phyloP scores from a whole-genome alignment of 495 filamentous ascomycete species.

The Oidiodendron maius region DNA sequence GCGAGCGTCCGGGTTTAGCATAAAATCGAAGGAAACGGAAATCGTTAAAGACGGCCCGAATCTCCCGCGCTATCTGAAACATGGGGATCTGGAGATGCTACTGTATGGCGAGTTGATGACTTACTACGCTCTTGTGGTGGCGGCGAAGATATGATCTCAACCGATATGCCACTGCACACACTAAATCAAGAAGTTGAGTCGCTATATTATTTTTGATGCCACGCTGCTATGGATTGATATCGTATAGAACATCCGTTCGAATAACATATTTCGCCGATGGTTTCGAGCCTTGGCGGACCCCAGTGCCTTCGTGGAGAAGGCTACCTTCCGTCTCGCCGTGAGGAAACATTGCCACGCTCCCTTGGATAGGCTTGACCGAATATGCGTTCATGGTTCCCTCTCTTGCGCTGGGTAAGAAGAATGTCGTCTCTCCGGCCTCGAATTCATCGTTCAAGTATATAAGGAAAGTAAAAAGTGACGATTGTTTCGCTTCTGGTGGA shows the following conservation, averaged over 20 bases:
- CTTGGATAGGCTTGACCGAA: conserved; percentile 40
- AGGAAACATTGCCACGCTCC: conserved; percentile 38
- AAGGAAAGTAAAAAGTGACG: conserved; percentile 43
- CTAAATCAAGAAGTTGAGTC: no score
- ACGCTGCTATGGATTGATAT: no score
- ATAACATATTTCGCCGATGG: conserved; percentile 39
- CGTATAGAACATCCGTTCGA: conserved; percentile 41
- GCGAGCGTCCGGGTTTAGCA: no score
- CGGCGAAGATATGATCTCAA: no score
- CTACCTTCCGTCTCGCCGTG: conserved; percentile 39
- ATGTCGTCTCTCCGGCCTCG: conserved; percentile 43
- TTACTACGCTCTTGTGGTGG: no score
- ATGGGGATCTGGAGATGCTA: no score
- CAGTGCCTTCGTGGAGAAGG: conserved; percentile 41
- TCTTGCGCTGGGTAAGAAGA: conserved; percentile 36
- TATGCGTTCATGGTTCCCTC: conserved; percentile 43
- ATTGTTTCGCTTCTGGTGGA: conserved; percentile 35
- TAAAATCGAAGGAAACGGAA: no score
- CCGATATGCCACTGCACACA: no score
- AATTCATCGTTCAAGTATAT: conserved; percentile 48
- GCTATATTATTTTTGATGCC: no score
- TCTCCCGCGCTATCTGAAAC: no score
- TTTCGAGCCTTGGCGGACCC: conserved; percentile 32
- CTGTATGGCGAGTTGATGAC: no score
- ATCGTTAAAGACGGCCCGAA: no score